Conservation (phyloP, 768 basidiomycete species). For the Agaricus sinodeliciosus region DNA sequence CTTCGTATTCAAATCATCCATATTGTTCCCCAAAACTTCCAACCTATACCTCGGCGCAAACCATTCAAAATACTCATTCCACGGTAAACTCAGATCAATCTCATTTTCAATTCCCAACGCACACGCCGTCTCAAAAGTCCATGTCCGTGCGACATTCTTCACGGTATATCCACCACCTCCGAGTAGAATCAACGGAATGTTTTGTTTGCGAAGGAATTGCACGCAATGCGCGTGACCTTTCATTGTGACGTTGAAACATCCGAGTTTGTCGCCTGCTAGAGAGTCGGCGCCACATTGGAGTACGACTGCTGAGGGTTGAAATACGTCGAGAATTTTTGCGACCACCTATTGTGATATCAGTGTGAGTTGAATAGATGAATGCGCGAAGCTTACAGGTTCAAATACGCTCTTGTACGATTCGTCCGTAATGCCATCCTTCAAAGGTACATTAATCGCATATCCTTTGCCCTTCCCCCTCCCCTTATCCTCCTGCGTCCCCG, state of each 20-base stretch:
- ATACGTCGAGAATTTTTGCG: constrained; percentile 80
- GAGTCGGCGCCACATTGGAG: constrained; percentile 97
- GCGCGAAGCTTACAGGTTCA: constrained; percentile 67
- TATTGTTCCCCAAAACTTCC: constrained; percentile 87
- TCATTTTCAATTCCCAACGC: constrained; percentile 81
- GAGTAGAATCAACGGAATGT: constrained; percentile 83
- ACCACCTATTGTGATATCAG: no score
- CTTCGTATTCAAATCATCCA: constrained; percentile 86
- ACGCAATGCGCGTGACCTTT: constrained; percentile 92
- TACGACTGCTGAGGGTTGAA: constrained; percentile 79
- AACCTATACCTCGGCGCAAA: constrained; percentile 93
- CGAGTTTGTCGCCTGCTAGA: constrained; percentile 89
- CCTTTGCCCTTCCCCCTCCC: constrained; percentile 81
- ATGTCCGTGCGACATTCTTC: constrained; percentile 90
- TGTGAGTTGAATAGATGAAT: no score
- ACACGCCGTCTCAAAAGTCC: constrained; percentile 97
- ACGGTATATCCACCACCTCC: constrained; percentile 98
- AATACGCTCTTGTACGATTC: constrained; percentile 86
- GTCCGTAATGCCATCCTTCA: constrained; percentile 93
- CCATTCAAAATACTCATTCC: constrained; percentile 94
- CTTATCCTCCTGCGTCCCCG: constrained; percentile 76
- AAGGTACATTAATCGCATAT: constrained; percentile 88
- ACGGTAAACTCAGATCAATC: constrained; percentile 73
- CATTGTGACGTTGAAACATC: constrained; percentile 95
- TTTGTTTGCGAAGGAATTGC: constrained; percentile 73